These are phyloP conservation scores for Pulveroboletus sp. DNA, from an alignment of 768 basidiomycete species.

Conservation along the genomic window DNA sequence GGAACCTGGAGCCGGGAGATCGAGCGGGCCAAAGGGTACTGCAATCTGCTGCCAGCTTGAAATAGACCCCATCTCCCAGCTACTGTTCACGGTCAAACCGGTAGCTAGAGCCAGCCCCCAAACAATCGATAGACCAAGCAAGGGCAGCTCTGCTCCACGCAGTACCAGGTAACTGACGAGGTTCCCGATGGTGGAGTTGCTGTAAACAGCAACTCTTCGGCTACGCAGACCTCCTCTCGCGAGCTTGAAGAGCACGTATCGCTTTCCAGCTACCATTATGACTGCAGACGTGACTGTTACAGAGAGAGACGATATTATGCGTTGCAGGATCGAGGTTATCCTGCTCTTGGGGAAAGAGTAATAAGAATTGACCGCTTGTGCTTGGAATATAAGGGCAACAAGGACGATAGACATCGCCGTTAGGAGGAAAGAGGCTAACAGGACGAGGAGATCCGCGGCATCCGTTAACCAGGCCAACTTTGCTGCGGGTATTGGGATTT, in stretches of 20 bases:
- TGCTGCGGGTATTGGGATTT: not conserved
- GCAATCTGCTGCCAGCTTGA: not conserved
- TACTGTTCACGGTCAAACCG: slow-evolving; percentile 9
- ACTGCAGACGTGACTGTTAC: slow-evolving; percentile 11
- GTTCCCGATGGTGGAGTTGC: slow-evolving; percentile 8
- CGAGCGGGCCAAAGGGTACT: slow-evolving; percentile 5
- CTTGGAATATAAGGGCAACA: not conserved
- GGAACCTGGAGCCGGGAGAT: not conserved
- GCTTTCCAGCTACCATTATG: slow-evolving; percentile 11
- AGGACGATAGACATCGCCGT: not conserved
- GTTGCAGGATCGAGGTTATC: slow-evolving; percentile 5
- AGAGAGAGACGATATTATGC: slow-evolving; percentile 10
- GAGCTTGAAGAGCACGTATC: slow-evolving; percentile 18
- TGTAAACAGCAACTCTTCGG: slow-evolving; percentile 11
- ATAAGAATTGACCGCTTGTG: not conserved
- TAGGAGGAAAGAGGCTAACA: slow-evolving; percentile 7
- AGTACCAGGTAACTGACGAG: slow-evolving; percentile 3
- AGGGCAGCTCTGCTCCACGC: slow-evolving; percentile 7
- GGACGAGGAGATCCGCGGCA: slow-evolving; percentile 2
- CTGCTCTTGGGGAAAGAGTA: not conserved
- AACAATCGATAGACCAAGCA: slow-evolving; percentile 6
- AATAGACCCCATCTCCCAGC: slow-evolving; percentile 1
- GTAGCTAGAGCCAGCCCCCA: slow-evolving; percentile 15
- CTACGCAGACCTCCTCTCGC: slow-evolving; percentile 10
- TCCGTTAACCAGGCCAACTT: slow-evolving; percentile 2